These are phyloP conservation scores for Serendipita vermifera DNA, from an alignment of 768 basidiomycete genomes.

Conservation along the genomic window DNA sequence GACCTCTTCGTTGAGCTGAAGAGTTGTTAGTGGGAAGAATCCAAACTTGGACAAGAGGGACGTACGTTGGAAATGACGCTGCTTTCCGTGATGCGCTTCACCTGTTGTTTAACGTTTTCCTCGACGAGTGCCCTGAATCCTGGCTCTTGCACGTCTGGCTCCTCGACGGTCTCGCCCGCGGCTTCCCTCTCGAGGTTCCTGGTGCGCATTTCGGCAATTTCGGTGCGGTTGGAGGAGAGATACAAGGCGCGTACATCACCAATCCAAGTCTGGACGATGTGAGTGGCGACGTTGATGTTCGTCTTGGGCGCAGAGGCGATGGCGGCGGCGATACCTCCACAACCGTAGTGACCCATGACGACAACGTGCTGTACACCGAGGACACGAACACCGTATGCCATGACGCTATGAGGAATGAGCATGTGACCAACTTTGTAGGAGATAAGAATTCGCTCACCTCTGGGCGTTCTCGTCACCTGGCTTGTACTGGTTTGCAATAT, in stretches of 20 bases:
- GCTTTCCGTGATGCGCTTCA: constrained; percentile 3
- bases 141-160: constrained; percentile 10
- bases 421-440: too few species aligned
- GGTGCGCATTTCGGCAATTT: constrained; percentile 12
- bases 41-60: background rate
- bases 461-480: constrained; percentile 8
- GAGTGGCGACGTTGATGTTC: constrained; percentile 7
- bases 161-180: constrained; percentile 6
- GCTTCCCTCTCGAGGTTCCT: constrained; percentile 5
- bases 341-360: constrained; percentile 14
- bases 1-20: constrained; percentile 6
- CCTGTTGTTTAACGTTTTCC: constrained; percentile 13
- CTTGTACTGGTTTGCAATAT: constrained; percentile 13
- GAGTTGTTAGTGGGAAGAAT: background rate
- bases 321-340: constrained; percentile 13
- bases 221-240: constrained; percentile 11
- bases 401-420: too few species aligned
- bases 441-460: constrained; percentile 1
- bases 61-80: constrained; percentile 9
- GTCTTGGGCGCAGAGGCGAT: constrained; percentile 11
- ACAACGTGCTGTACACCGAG: constrained; percentile 14
- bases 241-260: constrained; percentile 10
- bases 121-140: constrained; percentile 14
- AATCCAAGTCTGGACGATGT: constrained; percentile 13
- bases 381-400: constrained; percentile 8